Conservation (phyloP, 164 flowering plant species). For the Vitis vinifera region DNA sequence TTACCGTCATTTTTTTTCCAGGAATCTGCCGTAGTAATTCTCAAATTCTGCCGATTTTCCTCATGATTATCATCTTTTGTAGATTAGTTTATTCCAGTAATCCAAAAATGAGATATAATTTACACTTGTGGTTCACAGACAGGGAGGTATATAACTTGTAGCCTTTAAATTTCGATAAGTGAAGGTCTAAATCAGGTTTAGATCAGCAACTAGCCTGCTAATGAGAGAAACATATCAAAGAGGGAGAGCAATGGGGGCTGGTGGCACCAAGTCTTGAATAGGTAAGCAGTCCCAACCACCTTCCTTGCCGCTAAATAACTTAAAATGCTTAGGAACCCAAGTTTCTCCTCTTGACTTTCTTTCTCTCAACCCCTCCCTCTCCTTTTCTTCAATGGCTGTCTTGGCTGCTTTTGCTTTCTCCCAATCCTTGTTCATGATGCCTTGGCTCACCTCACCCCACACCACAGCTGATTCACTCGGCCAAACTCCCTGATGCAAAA, state of each 20-base stretch:
- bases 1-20: no score
- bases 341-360: constrained; percentile 41
- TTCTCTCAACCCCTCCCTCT: constrained; percentile 53
- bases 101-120: no score
- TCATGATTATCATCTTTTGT: no score
- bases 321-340: constrained; percentile 72
- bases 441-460: constrained; percentile 68
- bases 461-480: constrained; percentile 69
- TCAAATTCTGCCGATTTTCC: no score
- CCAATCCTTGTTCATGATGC: constrained; percentile 62
- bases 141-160: no score
- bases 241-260: constrained; percentile 61
- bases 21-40: no score
- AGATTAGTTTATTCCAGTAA: no score
- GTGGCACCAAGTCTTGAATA: constrained; percentile 37
- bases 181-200: no score
- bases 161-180: no score
- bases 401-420: constrained; percentile 74
- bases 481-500: constrained; percentile 41
- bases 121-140: no score
- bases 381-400: constrained; percentile 54
- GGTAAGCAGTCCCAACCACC: constrained; percentile 63
- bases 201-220: not conserved
- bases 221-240: not conserved
- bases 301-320: constrained; percentile 35